phyloP scores from a whole-genome alignment of 2,329 filamentous ascomycete genomes.

The Fusarium sublunatum region DNA sequence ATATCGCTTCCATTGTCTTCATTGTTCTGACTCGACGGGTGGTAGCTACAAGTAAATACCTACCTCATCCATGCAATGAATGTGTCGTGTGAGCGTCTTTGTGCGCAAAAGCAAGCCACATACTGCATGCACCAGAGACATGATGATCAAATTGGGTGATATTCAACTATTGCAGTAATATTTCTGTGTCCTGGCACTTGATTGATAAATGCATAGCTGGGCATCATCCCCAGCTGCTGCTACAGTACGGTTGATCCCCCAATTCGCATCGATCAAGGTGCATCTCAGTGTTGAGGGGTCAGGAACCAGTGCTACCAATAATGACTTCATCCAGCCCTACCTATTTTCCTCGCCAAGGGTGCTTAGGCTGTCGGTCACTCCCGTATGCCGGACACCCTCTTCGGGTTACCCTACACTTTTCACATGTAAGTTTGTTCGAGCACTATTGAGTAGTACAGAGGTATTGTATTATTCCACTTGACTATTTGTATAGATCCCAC shows the following conservation, averaged over 20 bases:
- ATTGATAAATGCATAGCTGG: too few relatives aligned
- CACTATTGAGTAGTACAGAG: not conserved
- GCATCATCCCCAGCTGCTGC: not conserved
- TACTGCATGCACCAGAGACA: slow-evolving; percentile 9
- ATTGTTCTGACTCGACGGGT: not conserved
- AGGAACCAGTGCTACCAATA: slow-evolving; percentile 16
- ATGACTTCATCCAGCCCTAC: slow-evolving; percentile 46
- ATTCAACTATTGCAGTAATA: too few relatives aligned
- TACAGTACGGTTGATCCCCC: not conserved
- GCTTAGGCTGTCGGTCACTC: slow-evolving; percentile 27
- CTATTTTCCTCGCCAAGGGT: slow-evolving; percentile 20
- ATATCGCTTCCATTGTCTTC: not conserved
- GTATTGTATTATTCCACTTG: too few relatives aligned
- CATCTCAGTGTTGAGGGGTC: slow-evolving; percentile 16
- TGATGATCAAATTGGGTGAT: not conserved
- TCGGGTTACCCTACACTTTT: slow-evolving; percentile 32
- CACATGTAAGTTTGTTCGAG: not conserved
- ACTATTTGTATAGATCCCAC: too few relatives aligned
- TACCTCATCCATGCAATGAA: too few relatives aligned
- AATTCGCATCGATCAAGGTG: not conserved
- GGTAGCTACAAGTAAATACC: slow-evolving; percentile 5
- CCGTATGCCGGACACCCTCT: slow-evolving; percentile 9
- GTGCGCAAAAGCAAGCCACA: slow-evolving; percentile 35
- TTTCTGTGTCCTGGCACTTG: not conserved
- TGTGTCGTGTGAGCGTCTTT: slow-evolving; percentile 38